Conservation (phyloP, 2,329 filamentous ascomycete genomes). For the Monilinia fructigena region DNA sequence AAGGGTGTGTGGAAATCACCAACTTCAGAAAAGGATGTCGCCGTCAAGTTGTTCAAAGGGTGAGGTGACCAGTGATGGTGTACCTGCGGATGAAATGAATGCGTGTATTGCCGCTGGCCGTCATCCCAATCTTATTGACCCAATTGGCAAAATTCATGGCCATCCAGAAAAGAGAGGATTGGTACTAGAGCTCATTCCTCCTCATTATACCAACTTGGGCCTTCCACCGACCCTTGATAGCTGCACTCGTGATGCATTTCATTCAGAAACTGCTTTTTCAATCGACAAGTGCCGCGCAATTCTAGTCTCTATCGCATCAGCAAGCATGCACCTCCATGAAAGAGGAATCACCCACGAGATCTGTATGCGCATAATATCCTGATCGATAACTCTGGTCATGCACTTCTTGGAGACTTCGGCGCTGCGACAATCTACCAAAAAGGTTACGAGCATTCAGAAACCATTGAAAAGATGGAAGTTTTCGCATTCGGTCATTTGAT, state of each 20-base stretch:
- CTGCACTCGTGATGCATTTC: conserved; percentile 49
- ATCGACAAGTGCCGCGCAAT: conserved; percentile 41
- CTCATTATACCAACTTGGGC: conserved; percentile 46
- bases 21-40: conserved; percentile 42
- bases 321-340: conserved; percentile 46
- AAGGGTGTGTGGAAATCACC: conserved; percentile 43
- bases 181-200: conserved; percentile 49
- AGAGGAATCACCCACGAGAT: conserved; percentile 48
- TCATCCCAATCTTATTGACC: conserved; percentile 48
- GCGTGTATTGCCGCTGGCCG: conserved; percentile 48
- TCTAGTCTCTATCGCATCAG: conserved; percentile 45
- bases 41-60: conserved; percentile 52
- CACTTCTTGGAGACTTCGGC: conserved; percentile 49
- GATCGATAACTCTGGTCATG: conserved; percentile 44
- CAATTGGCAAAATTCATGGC: conserved; percentile 46
- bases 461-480: conserved; percentile 48
- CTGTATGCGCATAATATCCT: conserved; percentile 51
- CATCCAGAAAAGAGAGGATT: conserved; percentile 46
- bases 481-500: conserved; percentile 50
- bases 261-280: conserved; percentile 38
- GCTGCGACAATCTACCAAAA: conserved; percentile 48
- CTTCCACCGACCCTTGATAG: conserved; percentile 46
- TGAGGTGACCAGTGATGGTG: conserved; percentile 49
- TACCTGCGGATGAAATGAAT: conserved; percentile 50
- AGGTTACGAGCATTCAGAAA: conserved; percentile 29